Evolutionary conservation across 768 basidiomycete genomes (phyloP), one percentile per base, ranked within the genome.

Genomic region (Boletus sp.): DNA sequence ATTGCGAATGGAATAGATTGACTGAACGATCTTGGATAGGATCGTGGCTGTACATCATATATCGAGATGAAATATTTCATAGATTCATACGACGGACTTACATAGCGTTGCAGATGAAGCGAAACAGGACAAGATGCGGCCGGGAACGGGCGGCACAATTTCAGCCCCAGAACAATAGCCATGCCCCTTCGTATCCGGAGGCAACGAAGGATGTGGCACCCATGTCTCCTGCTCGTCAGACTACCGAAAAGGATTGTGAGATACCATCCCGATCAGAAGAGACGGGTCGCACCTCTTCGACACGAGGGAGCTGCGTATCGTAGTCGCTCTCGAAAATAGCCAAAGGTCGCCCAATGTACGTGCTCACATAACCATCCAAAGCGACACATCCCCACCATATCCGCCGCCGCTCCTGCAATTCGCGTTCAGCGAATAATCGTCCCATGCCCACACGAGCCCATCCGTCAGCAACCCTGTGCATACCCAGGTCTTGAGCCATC

Each of bases 401-500:
- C 45, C 87, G 72, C 59, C 84, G 77, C 57, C 90, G 76, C 68
- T 87, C 85, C 60, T 85, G 82, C 55, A 89, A 72, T 70, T 88
- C 85, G 66, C 75, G 74, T 50, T 73, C 71, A 2, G 75, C 77
- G 64, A 91, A 90, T 40, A 91, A 61, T 45, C 58, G 66, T 0
- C 84, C 84, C 50, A 83, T 75, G 15, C 76, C 81, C 51, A 68
- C 80, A 27, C 84, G 72, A 19, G 80, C 79, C 90, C 90, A 93
- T 29, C 84, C 83, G 64, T 92, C 90, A 30, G 91, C 87, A 59
- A 79, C 80, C 34, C 88, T 80, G 64, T 93, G 90, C 80, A 93
- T 82, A 8, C 90, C 90, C 51, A 93, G 69, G 69, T 93, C 90
- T 70, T 91, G 90, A 15, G 90, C 90, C 90, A 94, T 93, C n/a